Conservation (phyloP, 2,329 filamentous ascomycete species). For the Phoma sp. region DNA sequence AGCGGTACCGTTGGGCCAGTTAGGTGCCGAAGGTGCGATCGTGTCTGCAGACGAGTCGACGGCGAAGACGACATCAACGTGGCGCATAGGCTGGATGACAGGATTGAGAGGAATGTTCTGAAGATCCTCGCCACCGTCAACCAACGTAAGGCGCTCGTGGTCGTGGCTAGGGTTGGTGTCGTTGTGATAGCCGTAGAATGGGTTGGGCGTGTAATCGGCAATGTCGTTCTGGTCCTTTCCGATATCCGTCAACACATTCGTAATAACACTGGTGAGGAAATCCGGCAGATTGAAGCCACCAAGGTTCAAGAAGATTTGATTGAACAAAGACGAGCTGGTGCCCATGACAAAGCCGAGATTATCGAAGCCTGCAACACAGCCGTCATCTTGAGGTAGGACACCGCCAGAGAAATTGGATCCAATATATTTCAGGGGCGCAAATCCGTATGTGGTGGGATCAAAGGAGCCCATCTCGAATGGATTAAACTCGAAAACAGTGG, state of each 20-base stretch:
- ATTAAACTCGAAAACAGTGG: conserved; percentile 78
- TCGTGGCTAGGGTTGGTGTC: conserved; percentile 63
- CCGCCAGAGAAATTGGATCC: conserved; percentile 75
- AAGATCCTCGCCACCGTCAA: conserved; percentile 78
- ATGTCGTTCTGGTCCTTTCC: conserved; percentile 71
- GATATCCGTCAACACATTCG: conserved; percentile 60
- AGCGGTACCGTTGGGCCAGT: conserved; percentile 79
- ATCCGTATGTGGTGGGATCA: conserved; percentile 74
- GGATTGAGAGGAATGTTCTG: conserved; percentile 83
- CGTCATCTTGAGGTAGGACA: conserved; percentile 58
- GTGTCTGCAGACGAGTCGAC: conserved; percentile 80
- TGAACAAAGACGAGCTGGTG: conserved; percentile 85
- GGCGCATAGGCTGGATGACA: conserved; percentile 73
- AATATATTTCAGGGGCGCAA: conserved; percentile 72
- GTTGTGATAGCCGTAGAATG: conserved; percentile 71
- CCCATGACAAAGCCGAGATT: conserved; percentile 85
- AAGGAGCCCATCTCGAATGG: conserved; percentile 80
- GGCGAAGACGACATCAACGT: conserved; percentile 81
- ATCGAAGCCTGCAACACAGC: conserved; percentile 80
- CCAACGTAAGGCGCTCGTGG: conserved; percentile 66
- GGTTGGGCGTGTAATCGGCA: conserved; percentile 75
- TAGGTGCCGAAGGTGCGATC: conserved; percentile 48
- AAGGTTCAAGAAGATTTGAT: conserved; percentile 72
- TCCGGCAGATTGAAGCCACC: conserved; percentile 58
- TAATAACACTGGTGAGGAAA: conserved; percentile 60